Conservation (phyloP, 106 monocot species). For the Dendrobium nobile region DNA sequence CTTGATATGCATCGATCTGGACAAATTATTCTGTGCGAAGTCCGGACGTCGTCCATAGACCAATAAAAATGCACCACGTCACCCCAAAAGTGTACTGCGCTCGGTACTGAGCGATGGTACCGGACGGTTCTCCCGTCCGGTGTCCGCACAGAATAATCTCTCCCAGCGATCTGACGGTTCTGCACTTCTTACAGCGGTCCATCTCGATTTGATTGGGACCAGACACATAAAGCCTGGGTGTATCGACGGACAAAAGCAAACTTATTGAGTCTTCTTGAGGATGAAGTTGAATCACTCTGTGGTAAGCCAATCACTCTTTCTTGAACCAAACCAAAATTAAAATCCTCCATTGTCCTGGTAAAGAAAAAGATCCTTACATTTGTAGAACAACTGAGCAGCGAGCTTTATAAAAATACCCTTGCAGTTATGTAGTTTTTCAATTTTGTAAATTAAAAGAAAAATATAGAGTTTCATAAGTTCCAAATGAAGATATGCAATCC, state of each 20-base stretch:
- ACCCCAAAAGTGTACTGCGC: no score
- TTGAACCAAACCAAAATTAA: constrained; percentile 1
- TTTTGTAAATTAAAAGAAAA: no score
- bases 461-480: no score
- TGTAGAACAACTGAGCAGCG: not conserved
- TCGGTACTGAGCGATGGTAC: no score
- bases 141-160: no score
- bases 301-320: constrained; percentile 19
- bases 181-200: constrained; percentile 5
- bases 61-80: no score
- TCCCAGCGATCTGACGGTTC: not conserved
- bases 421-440: no score
- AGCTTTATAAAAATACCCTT: not conserved
- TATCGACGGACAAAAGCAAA: constrained; percentile 23
- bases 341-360: not conserved
- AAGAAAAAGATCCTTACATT: not conserved
- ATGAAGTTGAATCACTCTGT: constrained; percentile 17
- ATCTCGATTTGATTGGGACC: constrained; percentile 18
- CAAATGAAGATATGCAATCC: no score
- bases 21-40: no score
- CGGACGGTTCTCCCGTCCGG: no score
- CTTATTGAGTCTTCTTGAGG: constrained; percentile 13
- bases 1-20: not conserved
- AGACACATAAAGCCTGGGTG: constrained; percentile 11
- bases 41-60: no score